These are phyloP conservation scores for Verticillium zaregamsianum DNA, from an alignment of 2,329 filamentous ascomycete species.

Conservation along the genomic window DNA sequence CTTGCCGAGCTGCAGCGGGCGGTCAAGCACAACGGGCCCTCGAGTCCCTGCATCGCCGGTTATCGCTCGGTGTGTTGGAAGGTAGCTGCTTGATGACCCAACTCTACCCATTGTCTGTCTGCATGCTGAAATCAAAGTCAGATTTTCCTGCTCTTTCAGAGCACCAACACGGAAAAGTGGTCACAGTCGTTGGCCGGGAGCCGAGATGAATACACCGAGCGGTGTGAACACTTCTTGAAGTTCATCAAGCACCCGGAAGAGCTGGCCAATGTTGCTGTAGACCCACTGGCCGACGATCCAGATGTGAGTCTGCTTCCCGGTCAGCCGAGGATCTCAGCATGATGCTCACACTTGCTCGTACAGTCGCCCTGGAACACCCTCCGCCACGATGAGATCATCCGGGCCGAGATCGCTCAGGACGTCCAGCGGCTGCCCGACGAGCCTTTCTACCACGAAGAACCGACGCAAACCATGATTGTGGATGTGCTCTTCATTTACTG, in stretches of 20 bases:
- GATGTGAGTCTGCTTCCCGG: slow-evolving; percentile 32
- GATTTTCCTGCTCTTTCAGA: slow-evolving; percentile 77
- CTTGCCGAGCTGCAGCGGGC: slow-evolving; percentile 60
- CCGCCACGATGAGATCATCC: slow-evolving; percentile 75
- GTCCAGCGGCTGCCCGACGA: slow-evolving; percentile 92
- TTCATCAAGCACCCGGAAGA: slow-evolving; percentile 83
- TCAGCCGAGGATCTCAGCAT: slow-evolving; percentile 17
- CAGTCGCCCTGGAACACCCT: slow-evolving; percentile 91
- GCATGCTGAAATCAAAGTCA: slow-evolving; percentile 26
- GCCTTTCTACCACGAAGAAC: slow-evolving; percentile 77
- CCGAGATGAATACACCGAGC: slow-evolving; percentile 68
- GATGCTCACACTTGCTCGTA: slow-evolving; percentile 31
- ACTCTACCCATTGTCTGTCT: slow-evolving; percentile 3
- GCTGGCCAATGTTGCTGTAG: slow-evolving; percentile 63
- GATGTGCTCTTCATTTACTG: slow-evolving; percentile 93
- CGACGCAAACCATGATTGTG: slow-evolving; percentile 75
- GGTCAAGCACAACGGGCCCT: slow-evolving; percentile 55
- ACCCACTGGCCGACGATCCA: slow-evolving; percentile 81
- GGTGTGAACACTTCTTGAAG: slow-evolving; percentile 71
- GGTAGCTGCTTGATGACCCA: slow-evolving; percentile 36
- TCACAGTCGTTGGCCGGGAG: slow-evolving; percentile 60
- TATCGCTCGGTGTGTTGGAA: slow-evolving; percentile 92
- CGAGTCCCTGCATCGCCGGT: slow-evolving; percentile 64
- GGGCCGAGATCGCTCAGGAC: slow-evolving; percentile 90
- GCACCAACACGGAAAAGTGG: slow-evolving; percentile 64